A percentile compares a stretch with the other conserved stretches of the same genome.
These are phyloP conservation scores for Lichina pygmaea DNA, from an alignment of 495 filamentous ascomycete species.

Conservation along the genomic window DNA sequence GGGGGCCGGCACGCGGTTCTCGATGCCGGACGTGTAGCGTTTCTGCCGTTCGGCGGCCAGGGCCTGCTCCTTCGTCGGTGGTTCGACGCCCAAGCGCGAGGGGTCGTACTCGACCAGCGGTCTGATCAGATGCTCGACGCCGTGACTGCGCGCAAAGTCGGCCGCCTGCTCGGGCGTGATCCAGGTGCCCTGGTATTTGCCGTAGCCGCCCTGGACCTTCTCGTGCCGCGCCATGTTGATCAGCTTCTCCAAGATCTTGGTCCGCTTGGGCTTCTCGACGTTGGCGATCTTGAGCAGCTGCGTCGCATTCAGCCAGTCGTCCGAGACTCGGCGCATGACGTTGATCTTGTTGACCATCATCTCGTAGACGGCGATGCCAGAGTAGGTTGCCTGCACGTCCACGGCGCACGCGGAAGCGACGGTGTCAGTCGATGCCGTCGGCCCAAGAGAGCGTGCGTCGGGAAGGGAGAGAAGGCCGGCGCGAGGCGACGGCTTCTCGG, in stretches of 20 bases:
- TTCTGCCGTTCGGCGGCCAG: conserved; percentile 93
- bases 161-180: conserved; percentile 75
- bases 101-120: conserved; percentile 69
- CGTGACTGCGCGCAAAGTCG: conserved; percentile 80
- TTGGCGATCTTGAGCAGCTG: conserved; percentile 91
- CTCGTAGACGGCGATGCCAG: conserved; percentile 82
- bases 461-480: no score
- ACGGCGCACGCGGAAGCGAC: no score
- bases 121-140: conserved; percentile 63
- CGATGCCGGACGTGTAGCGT: conserved; percentile 49
- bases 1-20: conserved; percentile 20
- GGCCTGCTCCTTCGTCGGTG: conserved; percentile 97
- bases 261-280: conserved; percentile 87
- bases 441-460: no score
- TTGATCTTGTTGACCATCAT: conserved; percentile 83
- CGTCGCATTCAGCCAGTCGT: conserved; percentile 85
- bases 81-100: conserved; percentile 30
- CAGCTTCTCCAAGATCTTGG: conserved; percentile 93
- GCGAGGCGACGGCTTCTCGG: no score
- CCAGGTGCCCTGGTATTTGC: conserved; percentile 98
- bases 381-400: conserved; percentile 56
- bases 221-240: conserved; percentile 89
- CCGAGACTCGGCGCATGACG: conserved; percentile 78
- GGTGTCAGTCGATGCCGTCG: no score
- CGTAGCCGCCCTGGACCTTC: conserved; percentile 95